A percentile compares a stretch with the other conserved stretches of the same genome.
These are phyloP conservation scores for Groenewaldozyma tartarivorans DNA, from an alignment of 805 yeast genomes.

Conservation along the genomic window DNA sequence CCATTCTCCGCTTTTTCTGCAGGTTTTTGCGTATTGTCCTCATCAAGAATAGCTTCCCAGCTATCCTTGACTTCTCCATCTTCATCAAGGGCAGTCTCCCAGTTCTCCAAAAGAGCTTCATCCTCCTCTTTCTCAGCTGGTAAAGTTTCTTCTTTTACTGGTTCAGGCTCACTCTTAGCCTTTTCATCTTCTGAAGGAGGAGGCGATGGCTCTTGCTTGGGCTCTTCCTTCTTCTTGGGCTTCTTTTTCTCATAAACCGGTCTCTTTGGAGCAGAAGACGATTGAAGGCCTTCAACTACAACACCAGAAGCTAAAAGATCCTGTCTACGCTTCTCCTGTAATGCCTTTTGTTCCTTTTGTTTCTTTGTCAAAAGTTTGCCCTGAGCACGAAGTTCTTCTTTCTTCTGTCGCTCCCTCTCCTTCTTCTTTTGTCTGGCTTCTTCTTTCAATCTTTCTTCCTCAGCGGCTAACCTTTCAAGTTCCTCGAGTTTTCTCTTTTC, in stretches of 20 bases:
- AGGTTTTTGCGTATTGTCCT: conserved; percentile 10
- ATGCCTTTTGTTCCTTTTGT: conserved; percentile 85
- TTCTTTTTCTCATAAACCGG: conserved; percentile 28
- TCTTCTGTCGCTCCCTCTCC: conserved; percentile 79
- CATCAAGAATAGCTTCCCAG: conserved; percentile 18
- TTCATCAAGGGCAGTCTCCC: conserved; percentile 60
- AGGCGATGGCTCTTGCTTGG: conserved; percentile 11
- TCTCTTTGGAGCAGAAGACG: conserved; percentile 49
- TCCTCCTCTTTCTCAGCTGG: conserved; percentile 31
- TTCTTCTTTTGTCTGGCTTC: conserved; percentile 54
- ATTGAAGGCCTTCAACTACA: conserved; percentile 59
- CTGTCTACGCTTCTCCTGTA: conserved; percentile 81
- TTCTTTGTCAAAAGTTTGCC: conserved; percentile 91
- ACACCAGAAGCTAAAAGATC: conserved; percentile 69
- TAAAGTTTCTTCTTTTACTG: conserved; percentile 12
- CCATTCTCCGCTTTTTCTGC: conserved; percentile 14
- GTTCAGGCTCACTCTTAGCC: conserved; percentile 8
- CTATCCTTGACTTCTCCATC: conserved; percentile 44
- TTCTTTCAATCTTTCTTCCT: conserved; percentile 52
- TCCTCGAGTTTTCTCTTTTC: conserved; percentile 47
- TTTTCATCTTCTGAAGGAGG: conserved; percentile 6
- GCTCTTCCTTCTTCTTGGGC: conserved; percentile 25
- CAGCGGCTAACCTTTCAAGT: conserved; percentile 42
- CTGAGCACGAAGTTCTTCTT: conserved; percentile 89
- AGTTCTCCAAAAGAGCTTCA: conserved; percentile 66